These are phyloP conservation scores for Lactarius deliciosus DNA, from an alignment of 768 basidiomycete genomes.

Conservation along the genomic window DNA sequence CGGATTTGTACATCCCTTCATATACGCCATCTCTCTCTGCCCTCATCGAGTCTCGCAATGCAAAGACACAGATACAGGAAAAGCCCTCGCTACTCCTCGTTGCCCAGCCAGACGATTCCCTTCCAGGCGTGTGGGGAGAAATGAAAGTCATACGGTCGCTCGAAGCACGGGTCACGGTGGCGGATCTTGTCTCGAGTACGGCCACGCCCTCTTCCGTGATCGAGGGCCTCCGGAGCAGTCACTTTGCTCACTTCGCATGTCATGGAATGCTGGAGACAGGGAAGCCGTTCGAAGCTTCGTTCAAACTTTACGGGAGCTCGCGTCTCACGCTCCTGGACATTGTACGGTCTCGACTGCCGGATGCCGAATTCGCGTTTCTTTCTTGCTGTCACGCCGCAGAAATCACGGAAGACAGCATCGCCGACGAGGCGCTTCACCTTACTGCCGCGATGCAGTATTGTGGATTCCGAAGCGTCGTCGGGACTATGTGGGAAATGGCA, in stretches of 20 bases:
- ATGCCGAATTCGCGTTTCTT: constrained; percentile 18
- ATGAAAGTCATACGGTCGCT: background rate
- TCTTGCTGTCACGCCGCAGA: constrained; percentile 16
- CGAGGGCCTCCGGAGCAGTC: background rate
- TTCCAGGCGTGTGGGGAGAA: background rate
- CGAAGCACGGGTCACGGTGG: background rate
- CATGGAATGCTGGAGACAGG: constrained; percentile 9
- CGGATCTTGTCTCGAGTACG: background rate
- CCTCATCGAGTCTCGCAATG: background rate
- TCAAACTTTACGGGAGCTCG: background rate
- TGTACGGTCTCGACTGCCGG: constrained; percentile 8
- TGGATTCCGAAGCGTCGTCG: constrained; percentile 23
- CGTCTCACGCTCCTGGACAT: constrained; percentile 15
- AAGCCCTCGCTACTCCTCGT: background rate
- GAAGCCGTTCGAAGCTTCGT: constrained; percentile 3
- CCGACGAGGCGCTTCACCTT: constrained; percentile 22
- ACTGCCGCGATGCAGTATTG: constrained; percentile 21
- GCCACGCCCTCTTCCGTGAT: background rate
- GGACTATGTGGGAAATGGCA: constrained; percentile 24
- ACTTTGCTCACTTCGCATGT: constrained; percentile 5
- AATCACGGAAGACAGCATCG: background rate
- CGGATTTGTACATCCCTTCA: too few relatives aligned
- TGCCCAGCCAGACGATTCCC: background rate
- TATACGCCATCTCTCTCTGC: too few relatives aligned
- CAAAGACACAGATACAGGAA: background rate